Evolutionary conservation across 176 grass and related monocot genomes (phyloP).

Genomic region (Zizania latifolia): DNA sequence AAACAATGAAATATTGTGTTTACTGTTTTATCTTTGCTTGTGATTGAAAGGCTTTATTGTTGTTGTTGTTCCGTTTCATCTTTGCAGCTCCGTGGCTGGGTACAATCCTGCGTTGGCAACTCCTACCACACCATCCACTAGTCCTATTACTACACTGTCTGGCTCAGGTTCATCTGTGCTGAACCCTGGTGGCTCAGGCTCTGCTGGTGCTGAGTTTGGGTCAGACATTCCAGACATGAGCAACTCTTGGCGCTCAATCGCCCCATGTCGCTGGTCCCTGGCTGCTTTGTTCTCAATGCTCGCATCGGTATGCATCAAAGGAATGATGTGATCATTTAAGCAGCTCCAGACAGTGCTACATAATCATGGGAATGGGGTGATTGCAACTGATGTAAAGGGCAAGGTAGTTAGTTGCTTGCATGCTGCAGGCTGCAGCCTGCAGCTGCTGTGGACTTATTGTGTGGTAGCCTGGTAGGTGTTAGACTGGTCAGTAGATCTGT

Average conservation of each 20-base stretch:
- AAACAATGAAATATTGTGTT: neutral
- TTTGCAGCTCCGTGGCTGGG: slow-evolving; percentile 40
- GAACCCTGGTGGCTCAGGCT: slow-evolving; percentile 33
- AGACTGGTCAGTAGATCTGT: neutral
- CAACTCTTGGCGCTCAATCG: slow-evolving; percentile 11
- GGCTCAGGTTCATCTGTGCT: slow-evolving; percentile 48
- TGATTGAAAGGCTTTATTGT: no score
- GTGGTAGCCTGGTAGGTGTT: neutral
- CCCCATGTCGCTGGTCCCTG: slow-evolving; percentile 8
- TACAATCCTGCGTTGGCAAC: slow-evolving; percentile 36
- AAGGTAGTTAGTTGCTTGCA: neutral
- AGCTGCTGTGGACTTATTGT: no score
- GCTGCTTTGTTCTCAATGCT: slow-evolving; percentile 23
- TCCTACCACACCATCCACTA: slow-evolving; percentile 24
- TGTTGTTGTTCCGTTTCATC: no score
- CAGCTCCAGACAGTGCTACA: no score
- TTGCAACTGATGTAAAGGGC: neutral
- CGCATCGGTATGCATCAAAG: slow-evolving; percentile 9
- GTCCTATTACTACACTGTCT: slow-evolving; percentile 20
- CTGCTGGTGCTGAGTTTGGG: slow-evolving; percentile 30
- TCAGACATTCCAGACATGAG: slow-evolving; percentile 17
- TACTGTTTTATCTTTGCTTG: slow-evolving; percentile 24
- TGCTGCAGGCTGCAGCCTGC: no score
- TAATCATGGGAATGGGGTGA: neutral
- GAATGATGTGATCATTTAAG: slow-evolving; percentile 15